Conservation (phyloP, 257 asterid species). For the Fraxinus americana region DNA sequence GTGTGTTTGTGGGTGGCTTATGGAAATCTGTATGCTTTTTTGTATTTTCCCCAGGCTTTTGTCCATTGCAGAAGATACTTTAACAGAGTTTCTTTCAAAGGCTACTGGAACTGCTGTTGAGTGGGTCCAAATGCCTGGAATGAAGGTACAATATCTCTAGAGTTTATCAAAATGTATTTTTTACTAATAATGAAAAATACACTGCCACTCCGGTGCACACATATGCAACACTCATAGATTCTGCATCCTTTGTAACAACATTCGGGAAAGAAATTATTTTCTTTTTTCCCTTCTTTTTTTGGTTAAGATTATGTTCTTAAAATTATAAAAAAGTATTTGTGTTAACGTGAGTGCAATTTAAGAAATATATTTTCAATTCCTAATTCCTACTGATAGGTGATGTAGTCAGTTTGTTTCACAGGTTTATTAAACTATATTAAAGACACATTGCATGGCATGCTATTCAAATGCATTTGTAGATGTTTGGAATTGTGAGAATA, state of each 20-base stretch:
- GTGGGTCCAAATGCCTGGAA: conserved; percentile 99
- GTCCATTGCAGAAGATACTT: conserved; percentile 98
- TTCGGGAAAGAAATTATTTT: not conserved
- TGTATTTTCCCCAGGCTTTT: conserved; percentile 62
- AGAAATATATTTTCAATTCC: not conserved
- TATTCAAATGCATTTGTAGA: not conserved
- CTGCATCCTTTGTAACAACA: not conserved
- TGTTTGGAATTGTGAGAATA: not conserved
- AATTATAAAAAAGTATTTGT: not conserved
- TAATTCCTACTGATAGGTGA: not conserved
- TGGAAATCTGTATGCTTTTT: conserved; percentile 34
- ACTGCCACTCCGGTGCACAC: not conserved
- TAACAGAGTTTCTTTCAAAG: conserved; percentile 94
- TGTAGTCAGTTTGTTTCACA: not conserved
- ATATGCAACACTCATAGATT: not conserved
- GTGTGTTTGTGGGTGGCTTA: conserved; percentile 42
- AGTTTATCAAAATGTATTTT: conserved; percentile 14
- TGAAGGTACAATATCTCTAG: conserved; percentile 62
- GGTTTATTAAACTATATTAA: not conserved
- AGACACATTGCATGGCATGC: not conserved
- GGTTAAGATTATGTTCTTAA: not conserved
- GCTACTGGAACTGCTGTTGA: conserved; percentile 98
- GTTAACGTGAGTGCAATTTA: not conserved
- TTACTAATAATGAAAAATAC: not conserved
- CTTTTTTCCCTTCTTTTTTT: too few species aligned